Percentiles rank a stretch among this genome's conserved stretches.
phyloP scores from a whole-genome alignment of 208 protist genomes.

The Tetramitus jugosus region DNA sequence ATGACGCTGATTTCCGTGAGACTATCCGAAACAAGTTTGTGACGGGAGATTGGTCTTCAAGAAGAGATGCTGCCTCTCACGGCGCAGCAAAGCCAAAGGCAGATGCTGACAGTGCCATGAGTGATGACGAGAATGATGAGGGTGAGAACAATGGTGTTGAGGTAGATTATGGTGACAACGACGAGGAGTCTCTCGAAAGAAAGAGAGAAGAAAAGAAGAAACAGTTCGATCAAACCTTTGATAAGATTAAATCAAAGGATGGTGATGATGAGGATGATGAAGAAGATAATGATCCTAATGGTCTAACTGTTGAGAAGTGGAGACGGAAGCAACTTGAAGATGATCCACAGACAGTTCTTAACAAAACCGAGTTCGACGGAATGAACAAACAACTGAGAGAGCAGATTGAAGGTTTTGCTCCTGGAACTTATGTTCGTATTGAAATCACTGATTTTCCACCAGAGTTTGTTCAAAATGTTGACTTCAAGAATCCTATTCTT shows the following conservation, averaged over 20 bases:
- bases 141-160: not conserved
- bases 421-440: constrained; percentile 91
- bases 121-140: constrained; percentile 32
- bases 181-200: not conserved
- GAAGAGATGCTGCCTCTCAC: constrained; percentile 36
- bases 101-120: constrained; percentile 21
- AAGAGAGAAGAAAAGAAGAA: constrained; percentile 76
- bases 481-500: constrained; percentile 65
- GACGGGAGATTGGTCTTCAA: constrained; percentile 75
- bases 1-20: constrained; percentile 43
- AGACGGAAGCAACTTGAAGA: constrained; percentile 14
- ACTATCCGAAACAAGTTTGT: constrained; percentile 83
- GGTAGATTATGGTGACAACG: not conserved
- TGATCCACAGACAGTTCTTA: constrained; percentile 22
- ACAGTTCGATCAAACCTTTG: not conserved
- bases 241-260: not conserved
- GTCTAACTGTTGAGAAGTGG: not conserved
- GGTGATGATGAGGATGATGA: constrained; percentile 27
- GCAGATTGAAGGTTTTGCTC: constrained; percentile 66
- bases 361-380: constrained; percentile 10
- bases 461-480: constrained; percentile 86
- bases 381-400: not conserved
- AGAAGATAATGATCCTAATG: not conserved
- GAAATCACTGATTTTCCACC: constrained; percentile 80
- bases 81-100: constrained; percentile 25